phyloP scores from a whole-genome alignment of 139 green algal genomes.

The Micractinium sp. region DNA sequence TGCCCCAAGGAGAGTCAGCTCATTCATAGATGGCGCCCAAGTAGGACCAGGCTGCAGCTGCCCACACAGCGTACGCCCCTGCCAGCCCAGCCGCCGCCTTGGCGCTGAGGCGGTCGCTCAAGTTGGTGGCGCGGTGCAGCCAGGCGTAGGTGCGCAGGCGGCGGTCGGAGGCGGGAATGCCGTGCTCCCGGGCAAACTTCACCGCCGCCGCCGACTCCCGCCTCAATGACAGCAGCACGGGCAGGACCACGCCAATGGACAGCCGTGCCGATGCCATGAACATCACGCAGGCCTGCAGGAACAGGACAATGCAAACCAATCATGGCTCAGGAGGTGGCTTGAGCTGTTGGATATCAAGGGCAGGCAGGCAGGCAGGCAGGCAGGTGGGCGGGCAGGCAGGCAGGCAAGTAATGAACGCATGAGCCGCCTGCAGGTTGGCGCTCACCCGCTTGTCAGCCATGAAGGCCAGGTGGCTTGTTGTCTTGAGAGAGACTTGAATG shows the following conservation, averaged over 20 bases:
- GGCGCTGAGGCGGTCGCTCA: not conserved
- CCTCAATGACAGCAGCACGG: constrained; percentile 1
- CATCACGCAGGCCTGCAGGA: constrained; percentile 12
- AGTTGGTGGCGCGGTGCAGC: not conserved
- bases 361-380: no score
- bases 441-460: no score
- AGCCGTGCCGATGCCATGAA: not conserved
- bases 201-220: not conserved
- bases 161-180: not conserved
- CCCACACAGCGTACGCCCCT: not conserved
- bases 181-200: not conserved
- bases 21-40: no score
- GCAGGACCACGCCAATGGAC: not conserved
- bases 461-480: no score
- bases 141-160: not conserved
- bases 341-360: no score
- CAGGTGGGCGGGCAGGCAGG: no score
- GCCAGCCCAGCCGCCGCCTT: not conserved
- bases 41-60: not conserved
- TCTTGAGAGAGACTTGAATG: no score
- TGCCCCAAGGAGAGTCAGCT: no score
- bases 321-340: no score
- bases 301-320: not conserved
- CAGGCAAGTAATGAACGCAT: no score
- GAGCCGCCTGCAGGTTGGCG: no score